Conservation (phyloP, 306 rosid species). For the Hippophae gyantsensis region DNA sequence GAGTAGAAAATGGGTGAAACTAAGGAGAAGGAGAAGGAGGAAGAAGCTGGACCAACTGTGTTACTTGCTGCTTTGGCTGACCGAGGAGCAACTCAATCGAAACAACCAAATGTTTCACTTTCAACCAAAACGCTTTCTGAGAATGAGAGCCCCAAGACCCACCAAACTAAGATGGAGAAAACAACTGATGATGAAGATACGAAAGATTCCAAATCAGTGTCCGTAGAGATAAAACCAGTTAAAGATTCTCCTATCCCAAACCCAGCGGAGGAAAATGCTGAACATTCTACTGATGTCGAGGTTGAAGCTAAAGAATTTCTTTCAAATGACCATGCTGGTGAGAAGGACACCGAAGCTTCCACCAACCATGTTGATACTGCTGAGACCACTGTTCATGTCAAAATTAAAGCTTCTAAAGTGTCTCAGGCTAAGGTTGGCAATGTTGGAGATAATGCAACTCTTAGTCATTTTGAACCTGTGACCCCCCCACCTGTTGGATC, state of each 20-base stretch:
- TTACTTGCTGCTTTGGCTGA: constrained; percentile 17
- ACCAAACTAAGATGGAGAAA: not conserved
- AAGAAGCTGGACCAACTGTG: constrained; percentile 23
- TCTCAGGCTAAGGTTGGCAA: constrained; percentile 21
- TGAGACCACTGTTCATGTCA: constrained; percentile 27
- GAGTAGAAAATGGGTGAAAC: constrained; percentile 45
- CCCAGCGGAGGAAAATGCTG: constrained; percentile 14
- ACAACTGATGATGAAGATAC: constrained; percentile 5
- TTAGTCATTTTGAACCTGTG: constrained; percentile 26
- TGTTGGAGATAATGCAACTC: constrained; percentile 18
- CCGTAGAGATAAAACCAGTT: constrained; percentile 14
- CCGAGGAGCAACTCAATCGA: constrained; percentile 10
- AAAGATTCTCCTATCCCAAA: constrained; percentile 21
- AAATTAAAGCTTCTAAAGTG: constrained; percentile 37
- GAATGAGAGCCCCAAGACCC: constrained; percentile 13
- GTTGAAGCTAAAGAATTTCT: constrained; percentile 18
- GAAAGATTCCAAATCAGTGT: constrained; percentile 18
- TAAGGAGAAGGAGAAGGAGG: constrained; percentile 38
- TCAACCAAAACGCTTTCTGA: constrained; percentile 18
- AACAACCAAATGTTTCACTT: constrained; percentile 14
- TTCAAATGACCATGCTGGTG: constrained; percentile 8
- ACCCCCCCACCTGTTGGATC: constrained; percentile 22
- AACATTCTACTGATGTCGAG: no score
- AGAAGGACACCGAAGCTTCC: constrained; percentile 10
- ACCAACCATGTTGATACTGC: constrained; percentile 20